Evolutionary conservation across 352 stramenopile genomes (phyloP), one percentile per base, ranked within the genome.

Genomic region (Globisporangium parvum): DNA sequence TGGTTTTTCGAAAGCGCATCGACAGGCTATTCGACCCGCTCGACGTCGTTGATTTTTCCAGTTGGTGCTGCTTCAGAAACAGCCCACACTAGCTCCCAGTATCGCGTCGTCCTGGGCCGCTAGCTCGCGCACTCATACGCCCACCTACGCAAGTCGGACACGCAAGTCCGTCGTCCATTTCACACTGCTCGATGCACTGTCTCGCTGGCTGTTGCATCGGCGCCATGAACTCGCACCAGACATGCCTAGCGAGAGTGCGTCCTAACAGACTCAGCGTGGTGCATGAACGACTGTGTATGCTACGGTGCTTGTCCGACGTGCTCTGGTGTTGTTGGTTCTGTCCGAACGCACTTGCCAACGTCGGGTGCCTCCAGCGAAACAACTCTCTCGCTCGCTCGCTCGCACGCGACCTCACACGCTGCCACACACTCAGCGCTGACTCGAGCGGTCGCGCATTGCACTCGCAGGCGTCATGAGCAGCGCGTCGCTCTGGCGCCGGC

Each of bases 361-460:
- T 31, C 26, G 26, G 26, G 26, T 31, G 3, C 26, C 3, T 31
- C 26, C 26, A 6, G n/a, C n/a, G n/a, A n/a, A n/a, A 31, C 31
- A 12, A 1, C 6, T 12, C 31, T 37, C 31, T 37, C 6, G 10
- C 12, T 17, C 11, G 6, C 24, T 48, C 42, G 2, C 11, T 28
- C 24, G 17, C 24, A 12, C 20, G 26, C 46, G 37, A 31, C 5
- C 18, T 40, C 24, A 18, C 28, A 23, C 23, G 20, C 1, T 2
- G 6, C 6, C 26, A 31, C 26, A 31, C 26, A 2, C 28, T 47
- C 66, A 78, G 41, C 59, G 62, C 50, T 64, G 59, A 20, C 39
- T 21, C 47, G 66, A 79, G 44, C 59, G 64, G 55, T 78, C 66
- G 46, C 72, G 73, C 35, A 83, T 57, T 31, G 59, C 26, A 41